phyloP scores from a whole-genome alignment of 345 rosid species.

The Kandelia obovata region DNA sequence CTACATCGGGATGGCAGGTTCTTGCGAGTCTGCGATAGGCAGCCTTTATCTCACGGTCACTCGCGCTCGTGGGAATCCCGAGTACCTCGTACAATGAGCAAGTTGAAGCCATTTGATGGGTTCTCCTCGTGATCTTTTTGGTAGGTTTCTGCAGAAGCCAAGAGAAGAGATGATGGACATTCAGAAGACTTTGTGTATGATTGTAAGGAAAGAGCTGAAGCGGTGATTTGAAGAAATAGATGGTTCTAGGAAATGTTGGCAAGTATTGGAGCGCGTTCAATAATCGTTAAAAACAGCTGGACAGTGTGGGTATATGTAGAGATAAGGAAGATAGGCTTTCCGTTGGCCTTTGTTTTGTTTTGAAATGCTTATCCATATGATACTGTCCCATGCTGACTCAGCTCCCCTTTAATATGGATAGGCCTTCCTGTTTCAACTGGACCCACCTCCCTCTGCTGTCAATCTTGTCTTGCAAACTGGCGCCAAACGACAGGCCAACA shows the following conservation, averaged over 20 bases:
- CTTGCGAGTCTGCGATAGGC: conserved; percentile 60
- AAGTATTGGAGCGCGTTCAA: neutral
- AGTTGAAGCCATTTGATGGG: conserved; percentile 21
- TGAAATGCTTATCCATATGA: conserved; percentile 34
- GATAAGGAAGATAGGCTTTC: too few relatives aligned
- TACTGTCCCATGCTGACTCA: conserved; percentile 40
- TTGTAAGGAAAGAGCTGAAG: neutral
- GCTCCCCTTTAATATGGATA: conserved; percentile 34
- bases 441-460: neutral
- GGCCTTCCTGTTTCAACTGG: neutral
- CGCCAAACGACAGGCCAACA: neutral
- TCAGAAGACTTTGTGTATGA: neutral
- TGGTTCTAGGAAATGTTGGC: neutral
- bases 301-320: neutral
- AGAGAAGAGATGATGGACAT: neutral
- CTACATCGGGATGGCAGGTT: conserved; percentile 57
- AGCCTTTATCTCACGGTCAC: conserved; percentile 40
- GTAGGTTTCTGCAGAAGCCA: neutral
- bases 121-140: neutral
- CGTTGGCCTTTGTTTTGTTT: neutral
- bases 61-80: conserved; percentile 45
- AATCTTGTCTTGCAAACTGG: neutral
- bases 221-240: neutral
- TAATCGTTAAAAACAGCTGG: neutral
- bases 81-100: conserved; percentile 47